Percentiles rank a stretch among this genome's conserved stretches.
These are phyloP conservation scores for Thozetella sp. DNA, from an alignment of 495 filamentous ascomycete genomes.

Conservation along the genomic window DNA sequence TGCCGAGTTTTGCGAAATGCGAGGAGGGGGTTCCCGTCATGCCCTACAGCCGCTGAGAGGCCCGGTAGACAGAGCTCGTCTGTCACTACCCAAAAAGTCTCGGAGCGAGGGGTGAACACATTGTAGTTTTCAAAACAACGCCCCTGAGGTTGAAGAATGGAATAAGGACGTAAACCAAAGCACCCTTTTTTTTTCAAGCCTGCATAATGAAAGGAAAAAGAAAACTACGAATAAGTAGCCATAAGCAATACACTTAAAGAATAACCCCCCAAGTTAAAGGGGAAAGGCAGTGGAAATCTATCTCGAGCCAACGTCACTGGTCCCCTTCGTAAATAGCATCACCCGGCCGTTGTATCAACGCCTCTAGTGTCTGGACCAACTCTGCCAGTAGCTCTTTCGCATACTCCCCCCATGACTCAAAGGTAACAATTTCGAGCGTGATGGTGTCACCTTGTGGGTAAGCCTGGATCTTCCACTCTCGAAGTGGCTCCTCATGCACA, in stretches of 20 bases:
- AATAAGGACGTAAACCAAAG: too few relatives aligned
- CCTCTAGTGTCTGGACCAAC: constrained; percentile 24
- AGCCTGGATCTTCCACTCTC: constrained; percentile 49
- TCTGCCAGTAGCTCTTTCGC: constrained; percentile 34
- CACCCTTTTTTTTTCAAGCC: too few relatives aligned
- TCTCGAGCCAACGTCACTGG: background rate
- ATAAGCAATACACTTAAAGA: background rate
- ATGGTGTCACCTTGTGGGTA: constrained; percentile 36
- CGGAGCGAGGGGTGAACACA: too few relatives aligned
- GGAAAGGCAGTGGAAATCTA: background rate
- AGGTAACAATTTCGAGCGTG: constrained; percentile 43
- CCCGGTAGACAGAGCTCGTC: too few relatives aligned
- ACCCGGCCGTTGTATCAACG: constrained; percentile 26
- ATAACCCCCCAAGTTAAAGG: background rate
- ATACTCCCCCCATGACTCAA: constrained; percentile 37
- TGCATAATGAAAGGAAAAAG: background rate
- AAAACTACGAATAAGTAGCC: background rate
- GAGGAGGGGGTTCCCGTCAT: too few relatives aligned
- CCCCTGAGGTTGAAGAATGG: background rate
- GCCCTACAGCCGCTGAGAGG: too few relatives aligned
- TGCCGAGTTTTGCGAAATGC: too few relatives aligned
- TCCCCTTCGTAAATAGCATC: background rate
- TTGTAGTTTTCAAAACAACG: background rate
- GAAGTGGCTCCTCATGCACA: constrained; percentile 39
- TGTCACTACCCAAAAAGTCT: too few relatives aligned